phyloP scores from a whole-genome alignment of 2,329 filamentous ascomycete species.

The Epichloe bromicola region DNA sequence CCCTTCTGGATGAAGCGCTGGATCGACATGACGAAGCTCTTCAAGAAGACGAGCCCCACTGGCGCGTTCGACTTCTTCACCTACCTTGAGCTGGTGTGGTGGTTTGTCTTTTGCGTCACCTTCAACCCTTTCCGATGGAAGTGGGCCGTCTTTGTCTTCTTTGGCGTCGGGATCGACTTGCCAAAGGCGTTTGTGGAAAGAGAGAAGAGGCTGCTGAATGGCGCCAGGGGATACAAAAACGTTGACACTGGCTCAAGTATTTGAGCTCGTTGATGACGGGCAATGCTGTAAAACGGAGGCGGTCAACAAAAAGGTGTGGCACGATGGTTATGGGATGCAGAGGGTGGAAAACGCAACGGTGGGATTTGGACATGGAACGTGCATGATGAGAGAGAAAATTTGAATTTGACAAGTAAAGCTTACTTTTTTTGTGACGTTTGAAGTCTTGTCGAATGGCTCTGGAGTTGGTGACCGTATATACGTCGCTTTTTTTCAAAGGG shows the following conservation, averaged over 20 bases:
- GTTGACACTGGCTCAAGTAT: conserved; percentile 12
- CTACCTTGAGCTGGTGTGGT: conserved; percentile 72
- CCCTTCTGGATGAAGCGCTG: conserved; percentile 69
- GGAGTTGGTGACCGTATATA: too few species aligned
- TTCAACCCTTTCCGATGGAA: conserved; percentile 86
- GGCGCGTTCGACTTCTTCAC: conserved; percentile 84
- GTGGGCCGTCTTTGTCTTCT: conserved; percentile 75
- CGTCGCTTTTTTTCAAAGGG: too few species aligned
- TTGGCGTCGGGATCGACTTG: conserved; percentile 54
- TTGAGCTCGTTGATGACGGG: background rate
- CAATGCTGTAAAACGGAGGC: background rate
- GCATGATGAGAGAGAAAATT: too few species aligned
- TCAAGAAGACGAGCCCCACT: conserved; percentile 58
- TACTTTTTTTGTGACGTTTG: too few species aligned
- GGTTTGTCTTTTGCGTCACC: conserved; percentile 67
- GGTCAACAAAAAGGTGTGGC: background rate
- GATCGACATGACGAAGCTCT: conserved; percentile 68
- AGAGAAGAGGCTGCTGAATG: conserved; percentile 49
- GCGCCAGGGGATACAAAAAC: conserved; percentile 23
- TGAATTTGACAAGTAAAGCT: too few species aligned
- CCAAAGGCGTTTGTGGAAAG: conserved; percentile 52
- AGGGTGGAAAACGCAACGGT: too few species aligned
- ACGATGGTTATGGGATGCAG: too few species aligned
- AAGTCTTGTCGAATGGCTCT: too few species aligned
- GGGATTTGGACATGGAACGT: too few species aligned